Percentiles rank a stretch among this genome's conserved stretches.
phyloP scores from a whole-genome alignment of 352 stramenopile species.

The Globisporangium spiculum region DNA sequence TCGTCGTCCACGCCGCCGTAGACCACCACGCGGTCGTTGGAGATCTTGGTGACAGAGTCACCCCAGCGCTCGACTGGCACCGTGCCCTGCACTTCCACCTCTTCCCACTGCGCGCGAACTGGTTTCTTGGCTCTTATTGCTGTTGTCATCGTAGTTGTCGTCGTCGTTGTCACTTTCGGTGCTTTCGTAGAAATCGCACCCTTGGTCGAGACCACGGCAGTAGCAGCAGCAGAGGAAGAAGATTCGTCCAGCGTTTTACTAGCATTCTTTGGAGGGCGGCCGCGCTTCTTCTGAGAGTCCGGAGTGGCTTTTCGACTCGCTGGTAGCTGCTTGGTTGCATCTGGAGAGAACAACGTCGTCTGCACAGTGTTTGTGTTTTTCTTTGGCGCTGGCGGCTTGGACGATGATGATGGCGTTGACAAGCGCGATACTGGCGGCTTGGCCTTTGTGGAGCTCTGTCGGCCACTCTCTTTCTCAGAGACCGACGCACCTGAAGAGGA shows the following conservation, averaged over 20 bases:
- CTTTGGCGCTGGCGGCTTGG: constrained; percentile 25
- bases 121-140: constrained; percentile 16
- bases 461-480: constrained; percentile 12
- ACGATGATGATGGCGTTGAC: neutral
- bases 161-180: constrained; percentile 4
- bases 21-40: constrained; percentile 81
- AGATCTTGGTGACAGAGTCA: constrained; percentile 88
- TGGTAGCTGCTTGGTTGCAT: constrained; percentile 27
- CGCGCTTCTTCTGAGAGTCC: constrained; percentile 45
- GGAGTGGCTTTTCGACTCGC: constrained; percentile 27
- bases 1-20: constrained; percentile 92
- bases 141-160: constrained; percentile 1
- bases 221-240: neutral
- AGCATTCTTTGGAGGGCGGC: constrained; percentile 22
- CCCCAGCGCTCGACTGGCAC: constrained; percentile 79
- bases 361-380: constrained; percentile 25
- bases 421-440: constrained; percentile 3
- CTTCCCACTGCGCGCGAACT: constrained; percentile 40
- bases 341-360: constrained; percentile 47
- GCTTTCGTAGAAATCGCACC: constrained; percentile 1
- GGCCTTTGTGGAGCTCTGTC: neutral
- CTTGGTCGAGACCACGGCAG: constrained; percentile 4
- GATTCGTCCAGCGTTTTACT: neutral
- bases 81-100: constrained; percentile 33
- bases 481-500: constrained; percentile 10